Evolutionary conservation across 2,329 filamentous ascomycete species (phyloP), one percentile per base, ranked within the genome.

Genomic region (Hymenoscyphus infarciens): DNA sequence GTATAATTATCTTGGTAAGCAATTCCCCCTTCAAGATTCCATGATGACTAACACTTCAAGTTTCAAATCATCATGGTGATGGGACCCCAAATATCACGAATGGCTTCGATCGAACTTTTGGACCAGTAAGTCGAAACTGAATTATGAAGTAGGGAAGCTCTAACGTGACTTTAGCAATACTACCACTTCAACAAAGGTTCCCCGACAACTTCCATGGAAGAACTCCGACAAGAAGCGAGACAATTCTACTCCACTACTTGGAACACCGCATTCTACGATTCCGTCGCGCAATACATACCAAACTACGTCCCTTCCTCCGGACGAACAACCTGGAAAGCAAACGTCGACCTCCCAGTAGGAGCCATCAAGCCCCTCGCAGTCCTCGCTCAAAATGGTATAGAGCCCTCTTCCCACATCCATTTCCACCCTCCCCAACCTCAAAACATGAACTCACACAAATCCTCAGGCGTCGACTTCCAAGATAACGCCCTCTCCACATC

Each of bases 31-130:
- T n/a, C n/a, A n/a, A n/a, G n/a, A n/a, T n/a, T n/a, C n/a, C n/a
- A n/a, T n/a, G n/a, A n/a, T n/a, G n/a, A n/a, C n/a, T n/a, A n/a
- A n/a, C n/a, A n/a, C n/a, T n/a, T n/a, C n/a, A n/a, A 73, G 80
- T 82, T 5, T 85, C 82, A 0, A 87, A 87, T 63, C 85, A 88
- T 66, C 85, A 88, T 60, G 85, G 86, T 5, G 82, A 84, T 63
- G 82, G 83, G 52, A 84, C 82, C 15, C 85, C 86, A 5, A 87
- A 87, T 67, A 87, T 88, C 67, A 86, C 83, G 0, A 73, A 84
- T 64, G 86, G 86, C 0, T 87, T 87, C 66, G 85, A 88, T 68
- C 79, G 85, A 2, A 88, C 86, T 0, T 87, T 87, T 69, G 86
- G 86, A 1, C 86, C 85, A 5, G 66, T 70, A 60, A 68, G 67